Conservation (phyloP, 768 basidiomycete species). For the Lactifluus rugatus region DNA sequence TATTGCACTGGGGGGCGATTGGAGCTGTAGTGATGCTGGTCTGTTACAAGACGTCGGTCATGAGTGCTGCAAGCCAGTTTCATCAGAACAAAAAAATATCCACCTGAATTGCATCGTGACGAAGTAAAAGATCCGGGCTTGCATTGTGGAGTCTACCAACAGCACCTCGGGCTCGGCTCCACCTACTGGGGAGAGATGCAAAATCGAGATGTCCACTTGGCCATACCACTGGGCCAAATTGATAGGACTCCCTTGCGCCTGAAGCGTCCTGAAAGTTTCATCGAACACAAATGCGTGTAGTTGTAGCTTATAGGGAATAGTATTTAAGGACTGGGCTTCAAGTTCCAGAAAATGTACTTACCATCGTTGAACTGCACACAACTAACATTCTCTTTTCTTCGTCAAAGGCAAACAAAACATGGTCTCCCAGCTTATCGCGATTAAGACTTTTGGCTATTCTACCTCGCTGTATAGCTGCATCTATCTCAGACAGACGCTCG, state of each 20-base stretch:
- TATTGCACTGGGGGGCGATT: slow-evolving; percentile 26
- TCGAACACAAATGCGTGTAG: slow-evolving; percentile 41
- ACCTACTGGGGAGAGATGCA: slow-evolving; percentile 33
- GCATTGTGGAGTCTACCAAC: slow-evolving; percentile 35
- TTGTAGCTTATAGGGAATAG: slow-evolving; percentile 19
- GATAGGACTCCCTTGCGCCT: slow-evolving; percentile 33
- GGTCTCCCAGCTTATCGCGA: slow-evolving; percentile 37
- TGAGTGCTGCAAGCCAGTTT: not conserved
- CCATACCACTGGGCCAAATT: slow-evolving; percentile 38
- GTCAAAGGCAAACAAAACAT: slow-evolving; percentile 40
- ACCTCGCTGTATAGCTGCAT: not conserved
- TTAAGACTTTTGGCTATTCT: slow-evolving; percentile 23
- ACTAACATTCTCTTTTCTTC: slow-evolving; percentile 43
- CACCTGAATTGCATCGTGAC: slow-evolving; percentile 46
- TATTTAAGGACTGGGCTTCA: not conserved
- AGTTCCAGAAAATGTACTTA: slow-evolving; percentile 7
- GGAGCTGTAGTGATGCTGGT: slow-evolving; percentile 36
- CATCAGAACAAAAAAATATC: not conserved
- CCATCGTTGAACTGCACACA: slow-evolving; percentile 36
- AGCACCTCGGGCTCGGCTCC: slow-evolving; percentile 47
- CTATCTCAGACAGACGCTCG: not conserved
- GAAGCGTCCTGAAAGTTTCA: slow-evolving; percentile 33
- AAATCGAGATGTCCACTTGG: slow-evolving; percentile 22
- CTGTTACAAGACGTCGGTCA: slow-evolving; percentile 24
- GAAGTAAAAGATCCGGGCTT: slow-evolving; percentile 43